Conservation (phyloP, 163 green algal genomes). For the Scenedesmus sp. region DNA sequence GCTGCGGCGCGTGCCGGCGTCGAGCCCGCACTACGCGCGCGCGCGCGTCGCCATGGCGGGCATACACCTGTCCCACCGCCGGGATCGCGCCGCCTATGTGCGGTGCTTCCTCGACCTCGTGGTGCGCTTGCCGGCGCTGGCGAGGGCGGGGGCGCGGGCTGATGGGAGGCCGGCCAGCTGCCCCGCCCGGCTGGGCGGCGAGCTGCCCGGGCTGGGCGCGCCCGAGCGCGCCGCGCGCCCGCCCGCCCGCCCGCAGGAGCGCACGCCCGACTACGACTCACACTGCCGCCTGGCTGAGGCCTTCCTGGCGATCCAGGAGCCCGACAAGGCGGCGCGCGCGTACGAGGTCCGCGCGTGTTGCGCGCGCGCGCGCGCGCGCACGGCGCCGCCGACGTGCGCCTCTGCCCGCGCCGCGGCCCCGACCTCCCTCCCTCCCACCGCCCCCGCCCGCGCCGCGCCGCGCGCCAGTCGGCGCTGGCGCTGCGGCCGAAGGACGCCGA, state of each 20-base stretch:
- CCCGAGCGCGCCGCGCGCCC: no score
- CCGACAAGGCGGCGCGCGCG: constrained; percentile 69
- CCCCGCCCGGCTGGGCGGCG: neutral
- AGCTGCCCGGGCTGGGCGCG: neutral
- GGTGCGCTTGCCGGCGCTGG: constrained; percentile 42
- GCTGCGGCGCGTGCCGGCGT: constrained; percentile 55
- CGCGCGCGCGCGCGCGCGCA: no score
- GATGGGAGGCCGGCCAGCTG: neutral
- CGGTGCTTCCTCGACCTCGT: constrained; percentile 77
- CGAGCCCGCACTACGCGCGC: constrained; percentile 51
- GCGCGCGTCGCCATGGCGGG: constrained; percentile 73
- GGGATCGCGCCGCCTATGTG: constrained; percentile 71
- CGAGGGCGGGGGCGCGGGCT: no score
- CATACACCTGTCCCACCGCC: constrained; percentile 74
- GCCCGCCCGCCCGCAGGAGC: constrained; percentile 46
- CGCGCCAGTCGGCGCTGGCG: constrained; percentile 59
- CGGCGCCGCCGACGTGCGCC: no score
- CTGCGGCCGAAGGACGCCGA: constrained; percentile 70
- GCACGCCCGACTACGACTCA: constrained; percentile 61
- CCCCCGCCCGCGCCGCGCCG: no score
- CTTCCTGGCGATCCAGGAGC: constrained; percentile 80
- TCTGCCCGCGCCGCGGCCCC: no score
- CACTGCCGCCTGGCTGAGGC: constrained; percentile 80
- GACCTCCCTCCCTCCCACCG: no score
- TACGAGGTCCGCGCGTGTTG: constrained; percentile 57